Evolutionary conservation across 1,139 yeast species (phyloP).

Genomic region (Sugiyamaella novakii): DNA sequence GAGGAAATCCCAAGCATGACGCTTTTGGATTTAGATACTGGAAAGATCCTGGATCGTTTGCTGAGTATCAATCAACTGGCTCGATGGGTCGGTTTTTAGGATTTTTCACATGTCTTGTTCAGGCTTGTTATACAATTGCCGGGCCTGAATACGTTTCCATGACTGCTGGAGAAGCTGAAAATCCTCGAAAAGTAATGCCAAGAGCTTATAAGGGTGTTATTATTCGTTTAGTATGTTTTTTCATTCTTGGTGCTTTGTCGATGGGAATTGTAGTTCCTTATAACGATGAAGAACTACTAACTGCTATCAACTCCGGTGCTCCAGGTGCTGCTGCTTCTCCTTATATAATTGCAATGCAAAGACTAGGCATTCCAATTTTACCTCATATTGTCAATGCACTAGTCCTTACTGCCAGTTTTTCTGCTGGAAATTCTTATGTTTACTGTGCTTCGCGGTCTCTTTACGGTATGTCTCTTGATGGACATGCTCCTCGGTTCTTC

Average conservation of each 20-base stretch:
- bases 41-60: constrained; percentile 58
- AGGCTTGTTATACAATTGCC: constrained; percentile 70
- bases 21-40: constrained; percentile 67
- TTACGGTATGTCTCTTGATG: constrained; percentile 62
- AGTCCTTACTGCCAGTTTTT: constrained; percentile 62
- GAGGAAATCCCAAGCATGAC: constrained; percentile 76
- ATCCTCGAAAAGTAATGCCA: constrained; percentile 78
- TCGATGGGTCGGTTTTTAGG: constrained; percentile 69
- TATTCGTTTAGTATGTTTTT: constrained; percentile 68
- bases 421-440: constrained; percentile 74
- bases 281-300: constrained; percentile 50
- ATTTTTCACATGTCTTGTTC: constrained; percentile 64
- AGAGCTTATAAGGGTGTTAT: constrained; percentile 78
- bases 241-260: constrained; percentile 62
- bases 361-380: constrained; percentile 53
- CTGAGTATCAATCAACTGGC: constrained; percentile 58
- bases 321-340: constrained; percentile 68
- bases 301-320: constrained; percentile 49
- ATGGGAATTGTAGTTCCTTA: constrained; percentile 61
- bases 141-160: constrained; percentile 85
- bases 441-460: constrained; percentile 61
- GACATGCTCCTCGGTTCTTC: constrained; percentile 54
- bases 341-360: constrained; percentile 63
- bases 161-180: constrained; percentile 77
- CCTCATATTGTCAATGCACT: constrained; percentile 68